Conservation (phyloP, 257 asterid species). For the Handroanthus guayacan region DNA sequence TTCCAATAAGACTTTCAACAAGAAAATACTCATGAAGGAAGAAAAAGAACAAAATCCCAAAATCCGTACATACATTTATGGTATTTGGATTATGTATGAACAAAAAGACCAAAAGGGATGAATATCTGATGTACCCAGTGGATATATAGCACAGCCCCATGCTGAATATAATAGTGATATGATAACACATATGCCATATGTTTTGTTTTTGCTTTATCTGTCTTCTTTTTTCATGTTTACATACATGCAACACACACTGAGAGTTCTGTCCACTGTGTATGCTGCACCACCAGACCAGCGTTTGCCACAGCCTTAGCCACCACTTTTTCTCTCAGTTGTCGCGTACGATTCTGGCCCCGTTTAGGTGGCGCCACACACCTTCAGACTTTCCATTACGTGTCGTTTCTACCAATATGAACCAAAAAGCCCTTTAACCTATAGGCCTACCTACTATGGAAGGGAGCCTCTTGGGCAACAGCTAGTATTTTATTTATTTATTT, state of each 20-base stretch:
- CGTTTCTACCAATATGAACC: constrained; percentile 25
- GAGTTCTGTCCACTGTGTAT: constrained; percentile 46
- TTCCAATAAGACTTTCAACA: background rate
- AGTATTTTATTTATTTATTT: background rate
- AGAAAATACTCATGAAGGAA: background rate
- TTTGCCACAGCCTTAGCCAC: constrained; percentile 41
- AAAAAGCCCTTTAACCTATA: background rate
- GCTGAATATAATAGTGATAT: constrained; percentile 32
- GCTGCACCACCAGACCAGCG: constrained; percentile 39
- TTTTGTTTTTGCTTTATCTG: constrained; percentile 23
- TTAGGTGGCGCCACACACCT: constrained; percentile 35
- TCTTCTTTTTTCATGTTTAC: constrained; percentile 40
- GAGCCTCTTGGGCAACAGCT: no score
- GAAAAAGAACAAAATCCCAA: background rate
- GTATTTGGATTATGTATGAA: constrained; percentile 28
- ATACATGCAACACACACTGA: constrained; percentile 41
- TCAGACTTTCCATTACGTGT: constrained; percentile 41
- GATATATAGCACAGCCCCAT: constrained; percentile 18
- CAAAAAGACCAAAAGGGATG: constrained; percentile 23
- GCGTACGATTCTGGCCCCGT: constrained; percentile 48
- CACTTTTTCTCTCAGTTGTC: constrained; percentile 50
- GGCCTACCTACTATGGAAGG: background rate
- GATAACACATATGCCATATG: constrained; percentile 34
- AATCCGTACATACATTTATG: constrained; percentile 1
- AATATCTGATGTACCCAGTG: constrained; percentile 31